A percentile compares a stretch with the other conserved stretches of the same genome.
These are phyloP conservation scores for Sclerotinia borealis DNA, from an alignment of 2,329 filamentous ascomycete genomes.

Conservation along the genomic window DNA sequence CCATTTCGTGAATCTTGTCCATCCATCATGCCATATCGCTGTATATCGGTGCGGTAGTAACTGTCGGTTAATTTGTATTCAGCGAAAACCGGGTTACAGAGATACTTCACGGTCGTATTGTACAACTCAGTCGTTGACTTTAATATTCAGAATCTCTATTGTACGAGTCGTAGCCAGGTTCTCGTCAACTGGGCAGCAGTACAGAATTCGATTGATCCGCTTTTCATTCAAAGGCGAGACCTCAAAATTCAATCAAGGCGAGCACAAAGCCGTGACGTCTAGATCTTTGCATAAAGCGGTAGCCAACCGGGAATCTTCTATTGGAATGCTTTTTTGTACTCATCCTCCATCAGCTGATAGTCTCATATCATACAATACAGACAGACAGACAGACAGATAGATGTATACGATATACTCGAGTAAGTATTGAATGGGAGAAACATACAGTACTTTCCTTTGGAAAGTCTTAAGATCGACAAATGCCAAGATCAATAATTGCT, in stretches of 20 bases:
- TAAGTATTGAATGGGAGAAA: not conserved
- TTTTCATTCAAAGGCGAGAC: constrained; percentile 3
- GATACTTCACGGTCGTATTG: not conserved
- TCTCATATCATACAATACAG: not conserved
- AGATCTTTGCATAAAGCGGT: constrained; percentile 11
- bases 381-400: too few relatives aligned
- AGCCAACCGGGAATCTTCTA: constrained; percentile 7
- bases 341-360: constrained; percentile 5
- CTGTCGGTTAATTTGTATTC: constrained; percentile 11
- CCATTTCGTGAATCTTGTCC: constrained; percentile 14
- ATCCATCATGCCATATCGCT: constrained; percentile 9
- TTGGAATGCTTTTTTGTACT: constrained; percentile 1
- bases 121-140: not conserved
- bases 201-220: constrained; percentile 12
- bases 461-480: not conserved
- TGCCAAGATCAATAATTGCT: too few relatives aligned
- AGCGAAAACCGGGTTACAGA: constrained; percentile 6
- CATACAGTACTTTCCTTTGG: not conserved
- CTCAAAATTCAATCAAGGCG: not conserved
- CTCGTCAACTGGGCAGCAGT: constrained; percentile 13
- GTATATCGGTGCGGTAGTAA: constrained; percentile 10
- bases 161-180: constrained; percentile 11
- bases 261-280: constrained; percentile 6
- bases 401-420: too few relatives aligned
- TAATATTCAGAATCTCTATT: not conserved